phyloP scores from a whole-genome alignment of 768 basidiomycete genomes.

The Phanerochaete carnosa region DNA sequence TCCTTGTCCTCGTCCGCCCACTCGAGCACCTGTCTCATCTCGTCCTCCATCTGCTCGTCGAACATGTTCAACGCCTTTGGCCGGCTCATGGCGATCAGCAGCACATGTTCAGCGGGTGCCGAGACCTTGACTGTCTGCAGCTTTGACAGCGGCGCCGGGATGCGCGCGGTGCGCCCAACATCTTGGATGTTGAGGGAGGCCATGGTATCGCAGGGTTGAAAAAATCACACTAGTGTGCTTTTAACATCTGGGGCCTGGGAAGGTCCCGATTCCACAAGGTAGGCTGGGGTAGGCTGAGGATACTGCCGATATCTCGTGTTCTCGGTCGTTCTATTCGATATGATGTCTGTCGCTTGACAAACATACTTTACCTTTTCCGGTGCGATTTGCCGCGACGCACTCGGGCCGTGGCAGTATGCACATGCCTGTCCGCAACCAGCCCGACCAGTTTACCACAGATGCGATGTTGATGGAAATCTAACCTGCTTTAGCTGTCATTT shows the following conservation, averaged over 20 bases:
- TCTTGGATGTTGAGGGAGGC: neutral
- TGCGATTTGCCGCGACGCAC: too few species aligned
- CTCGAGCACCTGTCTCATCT: slow-evolving; percentile 49
- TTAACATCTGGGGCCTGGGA: too few species aligned
- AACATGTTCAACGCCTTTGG: slow-evolving; percentile 72
- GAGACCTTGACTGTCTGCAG: slow-evolving; percentile 26
- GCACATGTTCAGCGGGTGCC: slow-evolving; percentile 46
- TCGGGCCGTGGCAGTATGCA: too few species aligned
- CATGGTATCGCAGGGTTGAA: neutral
- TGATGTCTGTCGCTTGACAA: neutral
- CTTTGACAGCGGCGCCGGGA: neutral
- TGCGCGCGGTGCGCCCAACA: neutral
- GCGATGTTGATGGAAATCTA: too few species aligned
- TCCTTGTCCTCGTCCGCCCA: slow-evolving; percentile 74
- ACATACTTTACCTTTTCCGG: neutral
- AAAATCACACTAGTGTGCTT: too few species aligned
- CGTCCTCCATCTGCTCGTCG: slow-evolving; percentile 51
- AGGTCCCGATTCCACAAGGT: neutral
- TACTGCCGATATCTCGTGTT: neutral
- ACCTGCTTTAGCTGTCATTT: too few species aligned
- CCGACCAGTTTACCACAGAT: too few species aligned
- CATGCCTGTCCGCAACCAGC: too few species aligned
- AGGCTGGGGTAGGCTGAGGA: neutral
- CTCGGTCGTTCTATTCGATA: too few species aligned
- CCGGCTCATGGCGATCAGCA: slow-evolving; percentile 60